Evolutionary conservation across 495 filamentous ascomycete genomes (phyloP).

Genomic region (Cercophora samala): DNA sequence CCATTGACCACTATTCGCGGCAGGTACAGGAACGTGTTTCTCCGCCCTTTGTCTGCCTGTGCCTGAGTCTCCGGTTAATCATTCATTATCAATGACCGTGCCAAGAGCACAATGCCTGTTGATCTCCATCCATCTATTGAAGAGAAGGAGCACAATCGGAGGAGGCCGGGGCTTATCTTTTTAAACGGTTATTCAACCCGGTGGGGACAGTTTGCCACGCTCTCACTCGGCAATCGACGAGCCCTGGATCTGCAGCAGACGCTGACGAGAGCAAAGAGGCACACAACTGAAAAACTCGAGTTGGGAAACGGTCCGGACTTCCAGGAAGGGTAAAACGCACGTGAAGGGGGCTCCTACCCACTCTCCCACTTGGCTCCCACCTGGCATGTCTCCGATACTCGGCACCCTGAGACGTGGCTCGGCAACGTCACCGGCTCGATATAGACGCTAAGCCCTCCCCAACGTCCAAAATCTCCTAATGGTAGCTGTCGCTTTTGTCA

Average conservation of each 20-base stretch:
- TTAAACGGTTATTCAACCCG: background rate
- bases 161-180: background rate
- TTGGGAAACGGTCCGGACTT: conserved; percentile 11
- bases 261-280: background rate
- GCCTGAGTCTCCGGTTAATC: background rate
- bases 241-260: conserved; percentile 13
- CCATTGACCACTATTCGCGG: background rate
- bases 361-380: background rate
- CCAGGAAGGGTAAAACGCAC: conserved; percentile 11
- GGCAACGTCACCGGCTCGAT: conserved; percentile 1
- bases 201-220: conserved; percentile 12
- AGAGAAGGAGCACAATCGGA: background rate
- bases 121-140: background rate
- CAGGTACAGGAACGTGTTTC: background rate
- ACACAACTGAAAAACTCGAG: background rate
- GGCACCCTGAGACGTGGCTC: background rate
- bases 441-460: background rate
- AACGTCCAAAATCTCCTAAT: background rate
- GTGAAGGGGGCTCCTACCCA: background rate
- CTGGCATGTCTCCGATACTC: background rate
- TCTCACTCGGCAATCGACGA: background rate
- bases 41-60: background rate
- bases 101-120: conserved; percentile 1
- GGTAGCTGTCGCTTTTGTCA: background rate
- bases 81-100: background rate